Conservation (phyloP, 2,329 filamentous ascomycete genomes). For the Aspergillus sp. region DNA sequence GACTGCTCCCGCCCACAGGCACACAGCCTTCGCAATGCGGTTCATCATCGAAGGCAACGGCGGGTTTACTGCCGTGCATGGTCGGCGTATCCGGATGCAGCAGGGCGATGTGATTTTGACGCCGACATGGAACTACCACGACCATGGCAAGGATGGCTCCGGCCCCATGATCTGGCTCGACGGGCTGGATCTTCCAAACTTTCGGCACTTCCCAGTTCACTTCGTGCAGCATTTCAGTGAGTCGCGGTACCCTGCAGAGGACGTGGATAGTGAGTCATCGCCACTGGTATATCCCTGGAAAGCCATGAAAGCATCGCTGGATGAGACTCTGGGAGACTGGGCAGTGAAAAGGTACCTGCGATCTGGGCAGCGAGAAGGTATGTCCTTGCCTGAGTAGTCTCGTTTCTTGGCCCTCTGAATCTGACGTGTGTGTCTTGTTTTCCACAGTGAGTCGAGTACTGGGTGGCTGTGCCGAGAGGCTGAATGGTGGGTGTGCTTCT, state of each 20-base stretch:
- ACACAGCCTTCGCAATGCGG: constrained; percentile 57
- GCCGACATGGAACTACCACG: constrained; percentile 60
- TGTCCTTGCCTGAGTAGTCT: neutral
- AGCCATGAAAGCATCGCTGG: constrained; percentile 46
- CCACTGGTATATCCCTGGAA: constrained; percentile 52
- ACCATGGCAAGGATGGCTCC: constrained; percentile 59
- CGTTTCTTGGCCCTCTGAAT: too few relatives aligned
- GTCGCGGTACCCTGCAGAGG: constrained; percentile 51
- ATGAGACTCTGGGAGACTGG: constrained; percentile 33
- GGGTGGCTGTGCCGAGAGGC: constrained; percentile 48
- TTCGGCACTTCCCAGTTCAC: constrained; percentile 52
- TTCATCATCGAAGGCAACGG: constrained; percentile 57
- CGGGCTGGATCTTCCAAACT: constrained; percentile 55
- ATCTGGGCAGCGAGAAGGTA: constrained; percentile 36
- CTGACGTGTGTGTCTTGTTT: too few relatives aligned
- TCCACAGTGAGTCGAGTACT: constrained; percentile 47
- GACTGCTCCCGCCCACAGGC: constrained; percentile 55
- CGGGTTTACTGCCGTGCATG: constrained; percentile 59
- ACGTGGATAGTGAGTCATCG: constrained; percentile 40
- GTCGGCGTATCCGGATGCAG: constrained; percentile 52
- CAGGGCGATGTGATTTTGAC: constrained; percentile 59
- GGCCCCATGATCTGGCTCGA: constrained; percentile 60
- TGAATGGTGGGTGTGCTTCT: constrained; percentile 40
- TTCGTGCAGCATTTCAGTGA: constrained; percentile 55
- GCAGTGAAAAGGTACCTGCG: constrained; percentile 34